phyloP scores from a whole-genome alignment of 2,329 filamentous ascomycete species.

The Sarocladium strictum region DNA sequence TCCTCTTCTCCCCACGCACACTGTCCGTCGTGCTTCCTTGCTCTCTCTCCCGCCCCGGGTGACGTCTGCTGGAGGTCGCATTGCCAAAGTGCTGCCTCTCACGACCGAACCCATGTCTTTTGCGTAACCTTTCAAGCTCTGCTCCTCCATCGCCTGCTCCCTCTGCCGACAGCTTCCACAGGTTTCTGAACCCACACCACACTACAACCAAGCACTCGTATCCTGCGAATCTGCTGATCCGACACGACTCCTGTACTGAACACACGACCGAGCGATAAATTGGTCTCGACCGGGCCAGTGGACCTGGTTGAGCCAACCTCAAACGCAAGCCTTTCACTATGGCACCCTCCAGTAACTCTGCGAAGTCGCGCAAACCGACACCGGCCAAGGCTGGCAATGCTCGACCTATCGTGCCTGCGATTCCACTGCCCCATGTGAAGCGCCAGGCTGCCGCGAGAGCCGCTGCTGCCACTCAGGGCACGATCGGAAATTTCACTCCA shows the following conservation, averaged over 20 bases:
- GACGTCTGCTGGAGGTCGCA: constrained; percentile 16
- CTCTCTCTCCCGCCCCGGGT: constrained; percentile 12
- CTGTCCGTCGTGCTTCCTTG: constrained; percentile 9
- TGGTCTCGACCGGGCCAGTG: background rate
- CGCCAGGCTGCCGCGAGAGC: constrained; percentile 29
- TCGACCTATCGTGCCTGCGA: constrained; percentile 31
- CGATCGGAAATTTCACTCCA: constrained; percentile 12
- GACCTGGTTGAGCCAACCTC: background rate
- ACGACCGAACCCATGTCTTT: constrained; percentile 26
- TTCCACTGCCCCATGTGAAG: constrained; percentile 33
- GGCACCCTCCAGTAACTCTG: constrained; percentile 27
- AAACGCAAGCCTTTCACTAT: constrained; percentile 17
- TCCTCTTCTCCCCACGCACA: constrained; percentile 10
- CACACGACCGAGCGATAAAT: constrained; percentile 6
- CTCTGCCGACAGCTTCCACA: constrained; percentile 2
- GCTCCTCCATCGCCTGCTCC: background rate
- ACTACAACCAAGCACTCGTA: background rate
- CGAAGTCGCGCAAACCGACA: constrained; percentile 17
- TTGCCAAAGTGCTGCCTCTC: constrained; percentile 16
- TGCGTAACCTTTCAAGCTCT: constrained; percentile 20
- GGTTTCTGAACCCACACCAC: background rate
- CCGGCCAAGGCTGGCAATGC: constrained; percentile 15
- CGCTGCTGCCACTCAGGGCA: constrained; percentile 18
- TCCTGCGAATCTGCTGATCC: background rate
- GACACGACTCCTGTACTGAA: constrained; percentile 21